These are phyloP conservation scores for Ascochyta viciae-villosae DNA, from an alignment of 2,329 filamentous ascomycete species.

Conservation along the genomic window DNA sequence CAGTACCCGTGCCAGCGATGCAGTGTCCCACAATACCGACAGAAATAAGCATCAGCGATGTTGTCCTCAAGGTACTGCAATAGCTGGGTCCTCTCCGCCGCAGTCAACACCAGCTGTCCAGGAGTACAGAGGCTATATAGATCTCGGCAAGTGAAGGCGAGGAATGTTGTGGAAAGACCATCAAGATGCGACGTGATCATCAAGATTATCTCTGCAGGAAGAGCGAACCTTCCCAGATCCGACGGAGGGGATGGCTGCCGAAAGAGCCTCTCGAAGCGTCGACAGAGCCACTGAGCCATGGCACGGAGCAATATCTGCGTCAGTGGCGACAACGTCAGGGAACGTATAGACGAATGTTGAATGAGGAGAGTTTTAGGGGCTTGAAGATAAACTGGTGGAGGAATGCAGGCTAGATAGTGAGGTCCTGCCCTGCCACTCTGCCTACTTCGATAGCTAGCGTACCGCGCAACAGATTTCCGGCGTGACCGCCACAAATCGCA, in stretches of 20 bases:
- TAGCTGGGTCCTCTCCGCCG: conserved; percentile 21
- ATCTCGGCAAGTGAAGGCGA: conserved; percentile 26
- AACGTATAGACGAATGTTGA: conserved; percentile 11
- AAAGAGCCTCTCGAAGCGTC: conserved; percentile 14
- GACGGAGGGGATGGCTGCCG: conserved; percentile 10
- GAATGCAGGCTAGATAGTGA: conserved; percentile 9
- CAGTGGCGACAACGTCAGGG: conserved; percentile 9
- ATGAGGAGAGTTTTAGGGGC: conserved; percentile 9
- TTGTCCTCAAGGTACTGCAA: conserved; percentile 28
- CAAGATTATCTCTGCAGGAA: conserved; percentile 27
- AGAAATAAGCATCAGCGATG: conserved; percentile 22
- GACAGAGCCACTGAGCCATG: conserved; percentile 4
- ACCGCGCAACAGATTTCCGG: conserved; percentile 10
- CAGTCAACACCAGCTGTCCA: conserved; percentile 6
- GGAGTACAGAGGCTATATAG: conserved; percentile 24
- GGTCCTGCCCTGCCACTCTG: conserved; percentile 9
- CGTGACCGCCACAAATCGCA: conserved; percentile 8
- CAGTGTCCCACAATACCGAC: conserved; percentile 26
- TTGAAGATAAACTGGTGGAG: conserved; percentile 10
- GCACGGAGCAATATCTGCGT: conserved; percentile 7
- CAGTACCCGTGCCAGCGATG: conserved; percentile 29
- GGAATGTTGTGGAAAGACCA: conserved; percentile 17
- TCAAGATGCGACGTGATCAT: conserved; percentile 26
- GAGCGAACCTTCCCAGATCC: conserved; percentile 15
- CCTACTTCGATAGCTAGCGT: conserved; percentile 11